Evolutionary conservation across 2,329 filamentous ascomycete genomes (phyloP), one percentile per base, ranked within the genome.

Genomic region (Microdochium nivale): DNA sequence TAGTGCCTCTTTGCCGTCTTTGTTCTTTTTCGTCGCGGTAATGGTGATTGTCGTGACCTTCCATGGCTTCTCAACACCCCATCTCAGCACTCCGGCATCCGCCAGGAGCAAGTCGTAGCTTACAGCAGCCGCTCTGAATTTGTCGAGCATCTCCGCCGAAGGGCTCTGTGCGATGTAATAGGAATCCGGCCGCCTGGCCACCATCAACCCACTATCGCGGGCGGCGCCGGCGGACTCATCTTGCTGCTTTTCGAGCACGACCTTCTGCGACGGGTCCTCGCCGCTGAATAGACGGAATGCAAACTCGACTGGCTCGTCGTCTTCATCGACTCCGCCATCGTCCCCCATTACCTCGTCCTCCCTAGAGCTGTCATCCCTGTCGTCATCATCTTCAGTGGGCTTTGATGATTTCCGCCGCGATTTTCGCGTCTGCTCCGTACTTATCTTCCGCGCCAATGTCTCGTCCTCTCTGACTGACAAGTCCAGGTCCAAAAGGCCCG

Each of bases 61-160:
- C 82, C 82, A 85, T 1, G 81, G 80, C 57, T 79, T 70, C 62
- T 84, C 80, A 43, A 80, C 63, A 0, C 81, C 81, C 80, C 80
- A 84, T 7, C 70, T 70, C 19, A 4, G 14, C 57, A 62, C 65
- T 47, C 58, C 60, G n/a, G 74, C 73, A 54, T 70, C 66, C 23
- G 59, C 59, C 2, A 78, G 49, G 14, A 86, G 63, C 14, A 79
- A 73, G n/a, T 78, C 74, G 5, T 74, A 76, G 27, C 65, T 74
- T 11, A 85, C 65, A 2, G 81, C 78, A 2, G 72, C 69, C n/a
- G 58, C 58, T 27, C 63, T 64, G 52, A 78, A 79, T 55, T 71
- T 61, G 23, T 61, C 60, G 47, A 62, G 67, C 58, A 68, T 61
- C 47, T 67, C 61, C 0, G 65, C 60, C 0, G 72, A 64, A 16